Percentiles rank a stretch among this genome's conserved stretches.
Conservation (phyloP, 768 basidiomycete species). For the Piloderma croceum region DNA sequence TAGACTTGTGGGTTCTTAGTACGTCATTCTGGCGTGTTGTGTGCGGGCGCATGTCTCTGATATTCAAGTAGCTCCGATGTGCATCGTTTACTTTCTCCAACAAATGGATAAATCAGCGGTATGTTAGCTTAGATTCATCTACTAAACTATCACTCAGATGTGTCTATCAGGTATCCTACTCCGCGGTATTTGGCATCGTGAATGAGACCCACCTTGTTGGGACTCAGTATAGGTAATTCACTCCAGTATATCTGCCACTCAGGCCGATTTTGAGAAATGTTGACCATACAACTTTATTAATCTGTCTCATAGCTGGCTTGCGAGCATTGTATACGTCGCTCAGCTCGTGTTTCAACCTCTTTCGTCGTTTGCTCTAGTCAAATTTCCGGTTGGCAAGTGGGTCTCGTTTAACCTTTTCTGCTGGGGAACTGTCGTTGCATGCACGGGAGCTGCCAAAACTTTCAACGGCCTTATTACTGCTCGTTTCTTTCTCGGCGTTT, state of each 20-base stretch:
- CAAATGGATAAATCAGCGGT: constrained; percentile 36
- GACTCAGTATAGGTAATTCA: too few relatives aligned
- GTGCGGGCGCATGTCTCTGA: too few relatives aligned
- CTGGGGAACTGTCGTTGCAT: constrained; percentile 38
- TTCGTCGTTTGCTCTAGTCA: constrained; percentile 37
- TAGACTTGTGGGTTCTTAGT: constrained; percentile 35
- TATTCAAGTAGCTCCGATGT: constrained; percentile 1
- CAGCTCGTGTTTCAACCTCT: constrained; percentile 40
- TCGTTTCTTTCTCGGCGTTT: constrained; percentile 41
- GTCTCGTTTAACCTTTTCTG: constrained; percentile 35
- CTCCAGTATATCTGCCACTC: too few relatives aligned
- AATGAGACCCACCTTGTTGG: constrained; percentile 24
- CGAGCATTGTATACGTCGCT: constrained; percentile 40
- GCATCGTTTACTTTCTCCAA: constrained; percentile 34
- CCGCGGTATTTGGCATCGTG: constrained; percentile 40
- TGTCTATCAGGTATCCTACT: too few relatives aligned
- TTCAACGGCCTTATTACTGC: constrained; percentile 37
- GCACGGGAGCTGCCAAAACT: constrained; percentile 33
- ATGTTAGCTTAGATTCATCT: background rate
- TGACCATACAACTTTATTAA: too few relatives aligned
- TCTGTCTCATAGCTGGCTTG: constrained; percentile 42
- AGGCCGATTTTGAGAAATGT: too few relatives aligned
- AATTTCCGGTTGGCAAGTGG: constrained; percentile 36
- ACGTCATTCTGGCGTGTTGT: constrained; percentile 33
- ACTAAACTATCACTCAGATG: constrained; percentile 35